Conservation (phyloP, 2,329 filamentous ascomycete genomes). For the Scleromitrula shiraiana region DNA sequence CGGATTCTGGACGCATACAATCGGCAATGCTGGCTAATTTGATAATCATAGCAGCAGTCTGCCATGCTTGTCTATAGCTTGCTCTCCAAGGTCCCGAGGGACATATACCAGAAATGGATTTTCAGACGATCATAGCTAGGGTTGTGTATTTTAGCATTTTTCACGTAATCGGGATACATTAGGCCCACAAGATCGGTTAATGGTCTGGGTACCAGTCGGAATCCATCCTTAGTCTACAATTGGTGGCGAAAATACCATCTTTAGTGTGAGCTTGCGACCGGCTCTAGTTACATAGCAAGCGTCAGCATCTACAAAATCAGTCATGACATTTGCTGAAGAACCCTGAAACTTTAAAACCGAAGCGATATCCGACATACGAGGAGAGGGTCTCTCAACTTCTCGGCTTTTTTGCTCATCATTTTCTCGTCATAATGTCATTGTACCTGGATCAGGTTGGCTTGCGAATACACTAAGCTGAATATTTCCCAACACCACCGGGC, state of each 20-base stretch:
- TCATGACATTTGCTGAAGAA: no score
- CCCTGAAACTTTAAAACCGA: no score
- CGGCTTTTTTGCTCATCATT: no score
- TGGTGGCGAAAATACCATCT: conserved; percentile 1
- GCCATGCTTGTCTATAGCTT: not conserved
- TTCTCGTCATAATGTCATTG: no score
- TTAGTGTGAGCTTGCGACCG: no score
- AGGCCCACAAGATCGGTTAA: not conserved
- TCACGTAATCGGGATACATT: conserved; percentile 5
- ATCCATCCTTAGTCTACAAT: not conserved
- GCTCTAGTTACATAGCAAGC: no score
- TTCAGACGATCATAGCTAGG: not conserved
- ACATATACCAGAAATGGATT: not conserved
- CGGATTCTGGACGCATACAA: not conserved
- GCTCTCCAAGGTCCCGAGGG: not conserved
- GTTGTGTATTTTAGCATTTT: not conserved
- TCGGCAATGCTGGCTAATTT: not conserved
- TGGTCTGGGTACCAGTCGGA: not conserved
- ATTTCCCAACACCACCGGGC: no score
- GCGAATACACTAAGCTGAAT: not conserved
- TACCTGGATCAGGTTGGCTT: conserved; percentile 1
- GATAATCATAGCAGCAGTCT: not conserved
- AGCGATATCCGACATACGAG: not conserved
- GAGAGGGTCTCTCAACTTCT: not conserved
- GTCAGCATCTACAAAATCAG: conserved; percentile 2